These are phyloP conservation scores for Aspergillus bridgeri DNA, from an alignment of 495 filamentous ascomycete species.

Conservation along the genomic window DNA sequence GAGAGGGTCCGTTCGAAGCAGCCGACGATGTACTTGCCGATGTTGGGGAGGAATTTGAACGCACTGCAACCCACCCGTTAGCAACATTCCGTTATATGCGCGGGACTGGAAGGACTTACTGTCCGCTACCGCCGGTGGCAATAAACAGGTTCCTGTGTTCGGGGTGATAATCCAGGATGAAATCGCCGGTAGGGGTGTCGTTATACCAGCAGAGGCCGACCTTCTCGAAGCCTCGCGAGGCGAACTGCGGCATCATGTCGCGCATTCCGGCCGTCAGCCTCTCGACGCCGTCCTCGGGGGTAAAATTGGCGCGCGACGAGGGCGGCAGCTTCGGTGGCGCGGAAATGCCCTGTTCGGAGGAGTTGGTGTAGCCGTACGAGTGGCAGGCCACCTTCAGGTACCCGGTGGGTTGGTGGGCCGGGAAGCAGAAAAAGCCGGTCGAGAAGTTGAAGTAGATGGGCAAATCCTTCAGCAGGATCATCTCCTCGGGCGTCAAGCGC, in stretches of 20 bases:
- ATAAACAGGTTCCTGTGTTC: conserved; percentile 62
- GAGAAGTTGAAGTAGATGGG: conserved; percentile 75
- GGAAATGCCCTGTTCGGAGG: conserved; percentile 19
- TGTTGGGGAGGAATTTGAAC: conserved; percentile 49
- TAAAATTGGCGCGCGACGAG: conserved; percentile 27
- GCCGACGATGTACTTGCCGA: conserved; percentile 43
- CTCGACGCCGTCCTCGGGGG: conserved; percentile 54
- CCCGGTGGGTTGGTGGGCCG: conserved; percentile 45
- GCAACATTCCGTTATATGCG: not conserved
- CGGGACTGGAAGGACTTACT: conserved; percentile 35
- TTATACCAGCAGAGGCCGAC: conserved; percentile 82
- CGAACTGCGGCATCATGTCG: conserved; percentile 56
- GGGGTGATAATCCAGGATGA: conserved; percentile 71
- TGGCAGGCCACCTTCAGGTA: conserved; percentile 73
- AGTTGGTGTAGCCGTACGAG: conserved; percentile 61
- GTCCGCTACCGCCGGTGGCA: conserved; percentile 74
- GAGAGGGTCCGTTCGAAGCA: conserved; percentile 35
- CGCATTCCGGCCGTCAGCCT: conserved; percentile 54
- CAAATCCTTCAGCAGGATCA: conserved; percentile 51
- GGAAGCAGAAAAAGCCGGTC: conserved; percentile 74
- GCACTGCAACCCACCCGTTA: conserved; percentile 18
- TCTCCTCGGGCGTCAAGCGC: conserved; percentile 59
- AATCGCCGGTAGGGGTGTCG: conserved; percentile 72
- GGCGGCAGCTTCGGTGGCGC: conserved; percentile 21
- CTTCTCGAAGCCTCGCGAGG: conserved; percentile 54